Conservation (phyloP, 2,329 filamentous ascomycete species). For the Rhytidhysteron rufulum region DNA sequence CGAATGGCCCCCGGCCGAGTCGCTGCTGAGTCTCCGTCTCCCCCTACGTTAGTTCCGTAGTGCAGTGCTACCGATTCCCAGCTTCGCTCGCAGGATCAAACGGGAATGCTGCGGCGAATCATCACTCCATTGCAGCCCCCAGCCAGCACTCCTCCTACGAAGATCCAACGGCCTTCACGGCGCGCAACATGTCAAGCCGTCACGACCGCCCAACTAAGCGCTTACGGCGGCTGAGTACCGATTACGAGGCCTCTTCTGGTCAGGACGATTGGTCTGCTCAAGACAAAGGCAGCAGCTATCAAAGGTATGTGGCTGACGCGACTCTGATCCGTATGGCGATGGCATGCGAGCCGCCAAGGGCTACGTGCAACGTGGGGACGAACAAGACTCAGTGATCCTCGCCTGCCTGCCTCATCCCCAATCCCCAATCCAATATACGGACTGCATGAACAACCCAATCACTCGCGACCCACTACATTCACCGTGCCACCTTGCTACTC, state of each 20-base stretch:
- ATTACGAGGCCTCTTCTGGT: conserved; percentile 33
- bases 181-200: conserved; percentile 23
- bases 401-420: neutral
- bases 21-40: too few species aligned
- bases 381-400: conserved; percentile 2
- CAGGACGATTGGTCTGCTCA: conserved; percentile 28
- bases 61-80: too few species aligned
- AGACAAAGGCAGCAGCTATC: conserved; percentile 24
- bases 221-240: conserved; percentile 38
- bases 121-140: conserved; percentile 1
- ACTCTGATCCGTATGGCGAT: conserved; percentile 1
- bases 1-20: too few species aligned
- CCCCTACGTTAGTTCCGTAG: too few species aligned
- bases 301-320: conserved; percentile 24
- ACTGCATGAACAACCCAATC: conserved; percentile 4
- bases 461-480: conserved; percentile 4
- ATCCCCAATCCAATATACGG: too few species aligned
- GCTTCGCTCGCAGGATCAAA: too few species aligned
- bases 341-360: conserved; percentile 2
- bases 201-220: conserved; percentile 30
- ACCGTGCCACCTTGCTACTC: too few species aligned
- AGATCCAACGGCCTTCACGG: neutral
- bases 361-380: conserved; percentile 7
- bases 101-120: conserved; percentile 3
- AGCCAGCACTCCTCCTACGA: neutral